Evolutionary conservation across 129 eudicot species (phyloP).

Genomic region (Lactuca sativa): DNA sequence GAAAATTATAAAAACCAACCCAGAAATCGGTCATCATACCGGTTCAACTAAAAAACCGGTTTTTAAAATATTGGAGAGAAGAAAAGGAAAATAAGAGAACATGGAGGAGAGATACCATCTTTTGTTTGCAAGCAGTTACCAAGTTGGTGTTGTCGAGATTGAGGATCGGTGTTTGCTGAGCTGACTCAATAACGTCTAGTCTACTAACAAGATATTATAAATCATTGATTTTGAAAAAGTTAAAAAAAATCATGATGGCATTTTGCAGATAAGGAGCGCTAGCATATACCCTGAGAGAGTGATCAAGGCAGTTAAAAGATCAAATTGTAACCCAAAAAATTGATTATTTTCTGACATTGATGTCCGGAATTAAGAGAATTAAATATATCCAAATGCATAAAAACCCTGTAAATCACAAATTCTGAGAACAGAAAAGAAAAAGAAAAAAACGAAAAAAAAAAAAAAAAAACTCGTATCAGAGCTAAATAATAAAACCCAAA

Average conservation of each 20-base stretch:
- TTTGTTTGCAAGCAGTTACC: no score
- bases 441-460: background rate
- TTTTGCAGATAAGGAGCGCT: background rate
- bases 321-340: background rate
- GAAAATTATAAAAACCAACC: no score
- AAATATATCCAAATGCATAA: slow-evolving; percentile 2
- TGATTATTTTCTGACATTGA: background rate
- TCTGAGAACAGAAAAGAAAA: background rate
- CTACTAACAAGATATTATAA: no score
- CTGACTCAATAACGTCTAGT: no score
- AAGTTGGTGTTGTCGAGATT: no score
- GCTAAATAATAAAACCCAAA: slow-evolving; percentile 15
- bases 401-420: slow-evolving; percentile 11
- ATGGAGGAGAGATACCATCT: no score
- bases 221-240: no score
- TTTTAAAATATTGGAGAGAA: no score
- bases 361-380: background rate
- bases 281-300: background rate
- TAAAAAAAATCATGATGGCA: background rate
- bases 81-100: no score
- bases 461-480: slow-evolving; percentile 13
- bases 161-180: no score
- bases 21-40: no score
- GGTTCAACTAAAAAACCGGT: no score
- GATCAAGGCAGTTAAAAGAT: background rate